Base-by-base conservation (phyloP, 108 stramenopile species). In the Fragilariopsis cylindrus region DNA sequence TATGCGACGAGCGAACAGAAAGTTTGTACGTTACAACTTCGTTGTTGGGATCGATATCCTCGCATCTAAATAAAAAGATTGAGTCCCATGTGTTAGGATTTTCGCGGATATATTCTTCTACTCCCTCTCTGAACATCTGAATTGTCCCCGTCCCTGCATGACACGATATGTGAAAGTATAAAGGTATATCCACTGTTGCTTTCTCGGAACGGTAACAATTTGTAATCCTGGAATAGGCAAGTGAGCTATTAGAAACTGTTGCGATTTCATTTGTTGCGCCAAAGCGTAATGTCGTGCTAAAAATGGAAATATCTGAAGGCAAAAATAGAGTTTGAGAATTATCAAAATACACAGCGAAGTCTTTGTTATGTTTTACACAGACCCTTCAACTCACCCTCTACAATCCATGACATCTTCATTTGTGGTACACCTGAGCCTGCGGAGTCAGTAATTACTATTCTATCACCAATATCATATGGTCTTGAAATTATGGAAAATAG, bases 381-480 rank as follows among this genome's bases (percentile, higher is more conserved):
- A 48, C 19, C 6, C 18, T 30, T 16, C 40, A 5, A 70, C 82
- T 43, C 76, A 80, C 89, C 90, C 75, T 92, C 93, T 19, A 94
- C 93, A 76, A 92, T 76, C 93, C 93, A 94, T 21, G 85, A 80
- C 16, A 82, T 73, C 39, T 8, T 82, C 70, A 67, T 73, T 64
- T 57, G 78, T 50, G 60, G 68, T 49, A 42, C 52, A 48, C 53
- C 60, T 55, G 55, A 69, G 0, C 64, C 84, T 21, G 70, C 64
- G 4, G 78, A 56, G 48, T 84, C 78, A 18, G 69, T 46, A 71
- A 94, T 90, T 5, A 86, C 80, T 56, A 94, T 94, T 64, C 93
- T 73, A 75, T 94, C 93, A 8, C 93, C 93, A 47, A 94, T 82
- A 60, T 92, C 93, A 57, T 81, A 94, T 8, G 93, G 93, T 56